A percentile compares a stretch with the other conserved stretches of the same genome.
These are phyloP conservation scores for Saccharomyces hybrid DNA, from an alignment of 1,139 yeast species.

Conservation along the genomic window DNA sequence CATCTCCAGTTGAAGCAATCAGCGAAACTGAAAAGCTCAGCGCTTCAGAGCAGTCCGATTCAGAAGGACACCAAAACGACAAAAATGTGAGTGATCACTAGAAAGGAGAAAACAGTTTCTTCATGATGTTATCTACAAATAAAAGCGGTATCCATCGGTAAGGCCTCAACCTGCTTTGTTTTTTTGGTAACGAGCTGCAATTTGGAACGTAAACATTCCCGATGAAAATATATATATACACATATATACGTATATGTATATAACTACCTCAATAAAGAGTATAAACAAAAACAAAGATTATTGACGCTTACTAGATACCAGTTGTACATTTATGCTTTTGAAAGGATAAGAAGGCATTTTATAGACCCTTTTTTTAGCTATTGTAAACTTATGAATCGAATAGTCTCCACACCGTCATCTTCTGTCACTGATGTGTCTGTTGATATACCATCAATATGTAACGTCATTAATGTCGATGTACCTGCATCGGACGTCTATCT, in stretches of 20 bases:
- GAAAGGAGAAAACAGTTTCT: background rate
- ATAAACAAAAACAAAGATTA: background rate
- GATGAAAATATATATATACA: background rate
- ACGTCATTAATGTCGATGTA: slow-evolving; percentile 6
- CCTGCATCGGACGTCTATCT: slow-evolving; percentile 13
- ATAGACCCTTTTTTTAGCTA: background rate
- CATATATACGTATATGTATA: no score
- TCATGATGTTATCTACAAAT: background rate
- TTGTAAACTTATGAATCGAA: slow-evolving; percentile 5
- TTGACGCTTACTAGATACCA: background rate
- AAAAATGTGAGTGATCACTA: background rate
- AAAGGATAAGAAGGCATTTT: background rate
- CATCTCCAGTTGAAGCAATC: background rate
- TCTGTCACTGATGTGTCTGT: slow-evolving; percentile 2
- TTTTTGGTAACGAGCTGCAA: background rate
- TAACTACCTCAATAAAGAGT: background rate
- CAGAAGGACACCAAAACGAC: background rate
- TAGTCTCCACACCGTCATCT: slow-evolving; percentile 9
- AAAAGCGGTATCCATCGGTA: no score
- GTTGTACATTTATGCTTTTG: no score
- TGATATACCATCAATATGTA: slow-evolving; percentile 9
- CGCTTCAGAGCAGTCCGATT: background rate
- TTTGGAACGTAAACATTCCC: background rate
- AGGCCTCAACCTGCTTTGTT: background rate
- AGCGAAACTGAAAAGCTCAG: background rate